Evolutionary conservation across 805 yeast genomes (phyloP), one percentile per base, ranked within the genome.

Genomic region (Tetrapisispora iriomotensis): DNA sequence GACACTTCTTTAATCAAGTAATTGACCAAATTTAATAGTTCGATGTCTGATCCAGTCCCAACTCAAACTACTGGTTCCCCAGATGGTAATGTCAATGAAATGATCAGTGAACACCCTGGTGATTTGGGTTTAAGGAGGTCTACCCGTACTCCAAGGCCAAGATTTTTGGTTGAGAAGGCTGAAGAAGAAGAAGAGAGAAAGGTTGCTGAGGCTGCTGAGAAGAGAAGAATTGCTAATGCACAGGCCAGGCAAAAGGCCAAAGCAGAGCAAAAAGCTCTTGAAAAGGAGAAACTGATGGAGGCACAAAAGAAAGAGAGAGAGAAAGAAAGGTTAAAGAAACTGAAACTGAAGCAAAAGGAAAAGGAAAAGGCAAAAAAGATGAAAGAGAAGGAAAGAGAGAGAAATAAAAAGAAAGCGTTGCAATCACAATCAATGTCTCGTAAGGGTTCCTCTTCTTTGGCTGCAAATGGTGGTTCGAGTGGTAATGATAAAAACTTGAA

Each of bases 121-220:
- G 19, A 12, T 23, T 18, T 36, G 6, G 46, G 46, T 21, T 41
- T 53, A 13, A 49, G 59, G 40, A 49, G 58, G 42, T 53, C 58
- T 8, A 42, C 45, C 19, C 52, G 59, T 43, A 50, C 50, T 8
- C 48, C 53, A 26, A 53, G 50, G 40, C 20, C 35, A 19, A 30
- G 25, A 20, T 17, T 31, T 4, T 31, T 31, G 14, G 22, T 31
- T 20, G 40, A 37, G n/a, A 26, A 25, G 13, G 36, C 20, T 12
- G 22, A 20, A 6, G 40, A 37, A 31, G 28, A 26, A 14, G 40
- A 37, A 20, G 36, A 25, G 2, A 27, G 31, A 6, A 18, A 19
- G 3, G 29, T 22, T 13, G 21, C 26, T 13, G 40, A 28, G 8
- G 29, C 29, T 18, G 26, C 31, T 8, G 40, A 30, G 20, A 30